Percentiles rank a stretch among this genome's conserved stretches.
Conservation (phyloP, 768 basidiomycete genomes). For the Suillus decipiens region DNA sequence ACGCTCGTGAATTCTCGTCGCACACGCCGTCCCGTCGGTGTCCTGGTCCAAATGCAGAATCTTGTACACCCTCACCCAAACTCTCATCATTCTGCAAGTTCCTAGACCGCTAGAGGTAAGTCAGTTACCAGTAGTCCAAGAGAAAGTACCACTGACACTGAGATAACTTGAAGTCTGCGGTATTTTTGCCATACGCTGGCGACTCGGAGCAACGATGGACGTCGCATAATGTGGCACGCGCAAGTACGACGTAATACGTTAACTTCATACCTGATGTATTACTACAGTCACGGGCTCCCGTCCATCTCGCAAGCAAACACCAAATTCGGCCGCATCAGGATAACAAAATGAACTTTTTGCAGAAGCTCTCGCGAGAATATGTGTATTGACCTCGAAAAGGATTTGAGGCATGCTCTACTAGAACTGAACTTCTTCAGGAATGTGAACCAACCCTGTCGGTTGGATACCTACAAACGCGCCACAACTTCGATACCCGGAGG, state of each 20-base stretch:
- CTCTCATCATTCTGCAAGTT: not conserved
- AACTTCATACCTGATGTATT: not conserved
- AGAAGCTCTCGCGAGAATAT: not conserved
- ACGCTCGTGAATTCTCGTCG: not conserved
- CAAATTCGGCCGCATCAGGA: not conserved
- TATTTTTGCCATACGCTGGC: not conserved
- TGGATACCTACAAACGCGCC: not conserved
- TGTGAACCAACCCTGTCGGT: not conserved
- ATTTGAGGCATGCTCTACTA: not conserved
- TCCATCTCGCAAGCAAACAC: not conserved
- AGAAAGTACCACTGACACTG: not conserved
- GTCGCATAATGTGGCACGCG: not conserved
- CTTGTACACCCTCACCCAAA: not conserved
- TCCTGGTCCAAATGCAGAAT: not conserved
- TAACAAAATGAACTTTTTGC: not conserved
- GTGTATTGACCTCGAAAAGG: not conserved
- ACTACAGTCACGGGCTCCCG: not conserved
- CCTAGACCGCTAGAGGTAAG: not conserved
- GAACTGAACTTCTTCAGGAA: too few relatives aligned
- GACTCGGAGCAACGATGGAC: not conserved
- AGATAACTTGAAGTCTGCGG: not conserved
- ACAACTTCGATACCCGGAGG: not conserved
- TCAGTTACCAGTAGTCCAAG: not conserved
- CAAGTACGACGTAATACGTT: not conserved
- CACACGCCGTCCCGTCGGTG: not conserved